Base-by-base conservation (phyloP, 306 rosid species). In the Begonia loranthoides region DNA sequence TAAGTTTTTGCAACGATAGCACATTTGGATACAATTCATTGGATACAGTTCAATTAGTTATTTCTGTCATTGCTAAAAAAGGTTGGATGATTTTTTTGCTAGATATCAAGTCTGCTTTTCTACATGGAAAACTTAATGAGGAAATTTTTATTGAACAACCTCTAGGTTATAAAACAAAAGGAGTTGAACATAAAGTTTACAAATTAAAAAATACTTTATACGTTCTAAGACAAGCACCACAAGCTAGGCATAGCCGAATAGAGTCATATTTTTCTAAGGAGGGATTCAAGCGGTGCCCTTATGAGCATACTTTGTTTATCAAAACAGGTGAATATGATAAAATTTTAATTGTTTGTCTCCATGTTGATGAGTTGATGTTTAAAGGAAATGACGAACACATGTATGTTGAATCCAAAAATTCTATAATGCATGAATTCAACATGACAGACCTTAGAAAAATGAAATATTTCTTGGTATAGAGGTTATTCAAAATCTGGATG, bases 1-100 rank as follows among this genome's bases (percentile, higher is more conserved):
- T n/a, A 53, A 17, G 57, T 53, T 28, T 47, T 47, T 47, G 51
- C 51, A 47, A 16, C 51, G 5, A 10, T 39, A 39, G 50, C 50
- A 46, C 4, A 28, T 17, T 50, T 50, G 9, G 54, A 50, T n/a
- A n/a, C n/a, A n/a, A n/a, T n/a, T n/a, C n/a, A n/a, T n/a, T n/a
- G n/a, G n/a, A n/a, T 22, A 51, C 15, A 10, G 14, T 51, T 51
- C 10, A 14, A 17, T 11, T 9, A 0, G 38, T 51, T 17, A 11
- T 51, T 17, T 17, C 55, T 16, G 7, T 51, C 9, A 12, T 0
- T 17, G 13, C 36, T 8, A 36, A 19, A 0, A 4, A 17, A 50
- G 0, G 0, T 4, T 6, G 36, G 54, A 50, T 13, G 19, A 2
- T 53, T 4, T 28, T 21, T 15, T 44, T 28, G 0, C 8, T 55